Evolutionary conservation across 2,329 filamentous ascomycete genomes (phyloP).

Genomic region (Grosmannia serpens): DNA sequence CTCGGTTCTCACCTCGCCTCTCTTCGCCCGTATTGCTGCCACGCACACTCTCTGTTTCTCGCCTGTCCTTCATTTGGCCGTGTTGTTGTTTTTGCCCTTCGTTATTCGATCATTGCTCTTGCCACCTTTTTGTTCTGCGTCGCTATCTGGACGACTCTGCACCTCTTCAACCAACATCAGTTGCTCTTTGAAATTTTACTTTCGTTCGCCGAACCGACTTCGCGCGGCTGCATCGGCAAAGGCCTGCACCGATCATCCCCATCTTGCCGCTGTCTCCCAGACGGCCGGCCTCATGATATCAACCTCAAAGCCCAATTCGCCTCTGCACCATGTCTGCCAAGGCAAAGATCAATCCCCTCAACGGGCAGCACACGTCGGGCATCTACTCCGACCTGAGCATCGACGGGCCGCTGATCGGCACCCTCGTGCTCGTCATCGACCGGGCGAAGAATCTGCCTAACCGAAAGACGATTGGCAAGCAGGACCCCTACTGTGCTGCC

Average conservation of each 20-base stretch:
- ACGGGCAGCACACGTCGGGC: slow-evolving; percentile 70
- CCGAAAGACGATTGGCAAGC: slow-evolving; percentile 93
- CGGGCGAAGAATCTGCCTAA: slow-evolving; percentile 96
- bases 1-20: background rate
- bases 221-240: too few species aligned
- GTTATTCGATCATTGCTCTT: too few species aligned
- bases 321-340: slow-evolving; percentile 35
- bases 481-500: slow-evolving; percentile 93
- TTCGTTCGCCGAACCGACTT: too few species aligned
- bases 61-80: background rate
- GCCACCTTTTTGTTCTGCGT: too few species aligned
- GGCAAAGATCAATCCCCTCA: slow-evolving; percentile 42
- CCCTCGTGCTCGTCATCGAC: slow-evolving; percentile 83
- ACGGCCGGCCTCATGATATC: background rate
- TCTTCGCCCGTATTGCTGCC: background rate
- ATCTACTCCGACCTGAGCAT: slow-evolving; percentile 91
- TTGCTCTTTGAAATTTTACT: too few species aligned
- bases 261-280: too few species aligned
- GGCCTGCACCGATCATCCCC: too few species aligned
- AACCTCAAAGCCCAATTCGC: background rate
- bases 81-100: background rate
- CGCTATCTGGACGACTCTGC: too few species aligned
- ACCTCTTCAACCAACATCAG: too few species aligned
- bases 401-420: slow-evolving; percentile 88
- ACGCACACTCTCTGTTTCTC: background rate